A percentile compares a stretch with the other conserved stretches of the same genome.
These are phyloP conservation scores for Acer saccharum DNA, from an alignment of 345 rosid species.

Conservation along the genomic window DNA sequence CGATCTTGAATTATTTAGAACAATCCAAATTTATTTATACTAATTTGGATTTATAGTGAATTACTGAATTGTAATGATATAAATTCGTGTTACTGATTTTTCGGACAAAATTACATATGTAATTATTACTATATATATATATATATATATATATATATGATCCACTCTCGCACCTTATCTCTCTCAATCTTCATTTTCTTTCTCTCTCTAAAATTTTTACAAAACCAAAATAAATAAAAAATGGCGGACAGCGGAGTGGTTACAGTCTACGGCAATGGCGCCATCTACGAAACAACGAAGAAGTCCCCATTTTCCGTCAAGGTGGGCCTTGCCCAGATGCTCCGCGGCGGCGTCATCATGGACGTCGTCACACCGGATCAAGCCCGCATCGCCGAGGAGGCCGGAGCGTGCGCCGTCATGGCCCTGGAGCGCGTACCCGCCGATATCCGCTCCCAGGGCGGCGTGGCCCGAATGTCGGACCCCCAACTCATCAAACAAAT, in stretches of 20 bases:
- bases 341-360: conserved; percentile 47
- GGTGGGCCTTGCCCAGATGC: conserved; percentile 50
- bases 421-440: conserved; percentile 48
- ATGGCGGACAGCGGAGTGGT: conserved; percentile 48
- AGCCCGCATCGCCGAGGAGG: conserved; percentile 46
- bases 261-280: conserved; percentile 44
- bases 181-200: not conserved
- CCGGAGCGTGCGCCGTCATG: conserved; percentile 53
- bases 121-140: no score
- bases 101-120: no score
- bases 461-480: conserved; percentile 49
- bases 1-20: no score
- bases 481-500: conserved; percentile 44
- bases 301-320: conserved; percentile 40
- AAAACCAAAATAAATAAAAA: no score
- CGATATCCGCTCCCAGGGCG: conserved; percentile 43
- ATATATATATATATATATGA: no score
- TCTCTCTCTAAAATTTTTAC: not conserved
- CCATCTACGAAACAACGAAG: conserved; percentile 38
- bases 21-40: no score
- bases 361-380: conserved; percentile 47
- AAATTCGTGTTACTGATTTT: no score
- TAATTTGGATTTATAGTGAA: no score
- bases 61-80: no score
- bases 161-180: not conserved